Base-by-base conservation (phyloP, 352 stramenopile species). In the Pelagophyceae sp. region DNA sequence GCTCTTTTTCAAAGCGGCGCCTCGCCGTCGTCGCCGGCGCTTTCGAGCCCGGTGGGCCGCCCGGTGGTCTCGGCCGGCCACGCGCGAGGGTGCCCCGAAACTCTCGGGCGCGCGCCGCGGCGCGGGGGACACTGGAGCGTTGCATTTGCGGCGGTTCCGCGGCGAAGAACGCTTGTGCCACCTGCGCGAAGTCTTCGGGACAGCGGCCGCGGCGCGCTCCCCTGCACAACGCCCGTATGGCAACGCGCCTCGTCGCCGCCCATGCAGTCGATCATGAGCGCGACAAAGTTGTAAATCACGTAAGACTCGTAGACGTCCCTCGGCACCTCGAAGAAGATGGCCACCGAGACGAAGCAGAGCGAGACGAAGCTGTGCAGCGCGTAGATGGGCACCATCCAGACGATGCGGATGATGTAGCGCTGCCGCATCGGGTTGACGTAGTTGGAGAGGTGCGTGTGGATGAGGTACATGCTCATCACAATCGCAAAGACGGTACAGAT, bases 331-430 rank as follows among this genome's bases (percentile, higher is more conserved):
- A 96, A 92, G 54, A 93, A 81, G 76, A 93, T 85, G 32, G 77
- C 77, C 0, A 76, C 20, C 23, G 45, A 5, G 38, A 76, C 33
- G 63, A 78, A 67, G 29, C 76, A 65, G 45, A 81, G 77, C 31
- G 89, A 89, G 63, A 95, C 83, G 79, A 93, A 95, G 20, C 88
- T 94, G 77, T 88, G 92, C 32, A 94, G 81, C n/a, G 85, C 90
- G 86, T 95, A 95, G 77, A 96, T 93, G 27, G 91, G 90, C 32
- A 96, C 91, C 91, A 96, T 96, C 80, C 93, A 89, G 35, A 96
- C 78, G 71, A 96, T 96, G 60, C 91, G 89, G 80, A 96, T 91
- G 67, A 96, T 89, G 78, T 94, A 90, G 83, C 92, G 93, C 79
- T 83, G 80, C 45, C 76, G 72, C 50, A 78, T 51, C 0, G 80